Conservation (phyloP, 805 yeast species). For the Yarrowia porcina region DNA sequence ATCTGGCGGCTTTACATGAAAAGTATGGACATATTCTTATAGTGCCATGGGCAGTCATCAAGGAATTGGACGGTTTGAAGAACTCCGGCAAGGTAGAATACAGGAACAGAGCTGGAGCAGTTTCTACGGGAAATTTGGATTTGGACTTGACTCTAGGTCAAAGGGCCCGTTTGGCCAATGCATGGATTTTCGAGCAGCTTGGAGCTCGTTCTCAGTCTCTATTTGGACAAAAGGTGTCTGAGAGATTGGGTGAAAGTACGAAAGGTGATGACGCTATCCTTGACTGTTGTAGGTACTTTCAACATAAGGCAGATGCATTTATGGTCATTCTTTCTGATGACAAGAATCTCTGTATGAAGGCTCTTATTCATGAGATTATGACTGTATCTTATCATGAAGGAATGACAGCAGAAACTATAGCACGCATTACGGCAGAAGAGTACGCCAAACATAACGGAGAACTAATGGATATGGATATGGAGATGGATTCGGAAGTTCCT, state of each 20-base stretch:
- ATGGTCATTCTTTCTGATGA: conserved; percentile 75
- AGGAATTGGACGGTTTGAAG: conserved; percentile 83
- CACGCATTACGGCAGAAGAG: conserved; percentile 39
- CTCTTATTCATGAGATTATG: conserved; percentile 54
- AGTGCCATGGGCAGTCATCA: conserved; percentile 66
- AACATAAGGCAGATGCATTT: conserved; percentile 37
- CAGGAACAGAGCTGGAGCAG: conserved; percentile 16
- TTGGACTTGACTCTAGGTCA: conserved; percentile 45
- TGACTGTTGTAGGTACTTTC: conserved; percentile 74
- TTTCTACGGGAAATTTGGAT: conserved; percentile 26
- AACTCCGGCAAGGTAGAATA: conserved; percentile 35
- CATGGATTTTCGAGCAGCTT: conserved; percentile 66
- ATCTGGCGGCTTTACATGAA: conserved; percentile 44
- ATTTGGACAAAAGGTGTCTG: conserved; percentile 60
- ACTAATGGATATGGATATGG: conserved; percentile 26
- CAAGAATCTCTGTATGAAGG: conserved; percentile 75
- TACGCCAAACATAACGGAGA: conserved; percentile 7
- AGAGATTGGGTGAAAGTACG: conserved; percentile 48
- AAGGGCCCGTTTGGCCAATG: conserved; percentile 68
- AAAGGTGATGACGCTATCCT: conserved; percentile 76
- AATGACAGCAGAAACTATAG: conserved; percentile 50
- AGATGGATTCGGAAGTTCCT: neutral
- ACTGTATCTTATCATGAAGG: conserved; percentile 53
- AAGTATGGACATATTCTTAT: conserved; percentile 52
- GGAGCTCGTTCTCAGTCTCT: conserved; percentile 52